Evolutionary conservation across 225 moss, liverwort and hornwort genomes (phyloP).

Genomic region (Bryum argenteum): DNA sequence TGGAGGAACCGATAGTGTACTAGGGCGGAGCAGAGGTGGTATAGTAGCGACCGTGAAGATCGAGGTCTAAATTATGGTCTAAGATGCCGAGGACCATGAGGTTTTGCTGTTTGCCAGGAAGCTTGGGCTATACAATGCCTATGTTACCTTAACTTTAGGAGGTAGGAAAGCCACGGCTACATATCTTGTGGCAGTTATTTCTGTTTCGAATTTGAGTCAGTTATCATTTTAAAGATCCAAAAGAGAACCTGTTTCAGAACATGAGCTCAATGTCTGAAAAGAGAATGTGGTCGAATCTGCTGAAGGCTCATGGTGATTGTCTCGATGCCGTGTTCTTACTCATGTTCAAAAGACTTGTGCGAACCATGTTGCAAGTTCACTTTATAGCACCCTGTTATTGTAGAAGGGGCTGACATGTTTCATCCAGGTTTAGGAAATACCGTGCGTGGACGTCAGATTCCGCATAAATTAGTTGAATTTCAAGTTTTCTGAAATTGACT

Average conservation of each 20-base stretch:
- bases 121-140: constrained; percentile 6
- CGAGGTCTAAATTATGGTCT: constrained; percentile 22
- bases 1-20: constrained; percentile 18
- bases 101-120: constrained; percentile 18
- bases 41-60: background rate
- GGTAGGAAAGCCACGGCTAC: background rate
- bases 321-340: too few relatives aligned
- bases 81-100: constrained; percentile 25
- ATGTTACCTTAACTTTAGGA: constrained; percentile 5
- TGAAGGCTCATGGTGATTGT: too few relatives aligned
- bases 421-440: too few relatives aligned
- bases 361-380: too few relatives aligned
- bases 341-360: too few relatives aligned
- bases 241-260: background rate
- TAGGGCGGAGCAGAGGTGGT: constrained; percentile 33
- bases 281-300: too few relatives aligned
- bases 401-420: too few relatives aligned
- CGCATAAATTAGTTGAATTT: too few relatives aligned
- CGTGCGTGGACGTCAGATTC: too few relatives aligned
- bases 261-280: too few relatives aligned
- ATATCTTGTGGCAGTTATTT: constrained; percentile 14
- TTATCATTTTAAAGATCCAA: constrained; percentile 14
- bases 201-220: constrained; percentile 25
- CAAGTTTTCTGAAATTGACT: too few relatives aligned
- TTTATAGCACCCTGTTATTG: too few relatives aligned